phyloP scores from a whole-genome alignment of 768 basidiomycete species.

The Phaeolepiota aurea region DNA sequence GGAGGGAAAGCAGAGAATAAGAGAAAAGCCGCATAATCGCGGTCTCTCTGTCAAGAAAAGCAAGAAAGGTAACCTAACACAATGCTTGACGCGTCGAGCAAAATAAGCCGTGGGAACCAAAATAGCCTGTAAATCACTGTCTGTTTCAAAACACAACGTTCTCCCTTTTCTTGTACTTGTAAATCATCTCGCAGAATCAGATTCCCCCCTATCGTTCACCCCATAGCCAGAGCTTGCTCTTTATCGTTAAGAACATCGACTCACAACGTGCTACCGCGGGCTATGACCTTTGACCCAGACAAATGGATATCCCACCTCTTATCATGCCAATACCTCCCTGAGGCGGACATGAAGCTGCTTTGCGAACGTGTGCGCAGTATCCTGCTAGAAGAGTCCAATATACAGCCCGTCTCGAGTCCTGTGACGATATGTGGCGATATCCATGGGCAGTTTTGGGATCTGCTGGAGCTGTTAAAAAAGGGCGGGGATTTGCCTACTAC shows the following conservation, averaged over 20 bases:
- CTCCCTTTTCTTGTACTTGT: no score
- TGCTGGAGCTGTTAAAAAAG: slow-evolving; percentile 81
- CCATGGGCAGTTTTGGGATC: slow-evolving; percentile 97
- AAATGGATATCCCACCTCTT: slow-evolving; percentile 88
- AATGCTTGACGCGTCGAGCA: background rate
- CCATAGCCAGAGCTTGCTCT: no score
- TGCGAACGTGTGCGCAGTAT: slow-evolving; percentile 86
- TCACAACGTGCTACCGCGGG: no score
- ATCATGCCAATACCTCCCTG: slow-evolving; percentile 80
- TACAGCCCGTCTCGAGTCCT: slow-evolving; percentile 89
- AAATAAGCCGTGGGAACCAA: no score
- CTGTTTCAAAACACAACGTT: no score
- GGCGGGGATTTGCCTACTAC: slow-evolving; percentile 82
- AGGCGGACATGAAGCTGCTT: slow-evolving; percentile 87
- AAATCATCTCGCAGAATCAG: no score
- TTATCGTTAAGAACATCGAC: no score
- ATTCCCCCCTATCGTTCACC: no score
- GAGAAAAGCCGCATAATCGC: slow-evolving; percentile 19
- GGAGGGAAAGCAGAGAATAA: slow-evolving; percentile 13
- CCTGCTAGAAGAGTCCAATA: slow-evolving; percentile 94
- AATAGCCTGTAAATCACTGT: no score
- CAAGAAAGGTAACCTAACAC: background rate
- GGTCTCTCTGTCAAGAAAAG: background rate
- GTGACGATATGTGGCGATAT: slow-evolving; percentile 96
- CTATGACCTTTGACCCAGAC: slow-evolving; percentile 33